Base-by-base conservation (phyloP, 352 stramenopile species). In the Blastocystis sp. region DNA sequence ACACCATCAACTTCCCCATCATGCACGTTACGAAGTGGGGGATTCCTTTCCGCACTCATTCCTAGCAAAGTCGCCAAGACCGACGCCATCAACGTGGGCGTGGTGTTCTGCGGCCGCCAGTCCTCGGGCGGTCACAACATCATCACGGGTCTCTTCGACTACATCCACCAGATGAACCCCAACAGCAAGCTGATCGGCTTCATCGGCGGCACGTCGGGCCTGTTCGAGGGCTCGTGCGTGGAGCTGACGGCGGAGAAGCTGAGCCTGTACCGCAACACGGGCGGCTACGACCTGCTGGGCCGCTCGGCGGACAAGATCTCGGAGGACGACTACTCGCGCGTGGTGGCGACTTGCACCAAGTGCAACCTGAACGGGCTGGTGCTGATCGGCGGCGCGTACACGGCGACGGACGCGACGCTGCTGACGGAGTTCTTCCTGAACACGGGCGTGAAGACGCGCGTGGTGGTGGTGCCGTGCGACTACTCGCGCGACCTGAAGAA, bases 31-130 rank as follows among this genome's bases (percentile, higher is more conserved):
- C 65, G 42, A 64, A 81, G 70, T 81, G n/a, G 4, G 28, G 28
- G 3, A n/a, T n/a, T 14, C 24, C 3, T 0, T 24, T n/a, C 17
- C 3, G n/a, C 14, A 17, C 45, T 66, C 21, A 81, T 81, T 3
- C 43, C 9, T 81, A 81, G 70, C 3, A 52, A 38, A 63, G 70
- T 66, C 45, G 45, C 10, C 45, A 28, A 38, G 11, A 89, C 48
- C 2, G 28, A 34, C n/a, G 59, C 76, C 87, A 17, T 89, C 14
- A 87, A 84, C 38, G 87, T 90, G 10, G 91, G 89, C 34, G 89
- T 92, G 17, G 76, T 92, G 11, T 92, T 92, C 70, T 92, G 90
- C 19, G 90, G 91, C 34, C 90, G 91, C 40, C 90, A 92, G 64
- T 59, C 89, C 24, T 87, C 91, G 1, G 91, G 91, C 10, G 90